Percentiles rank a stretch among this genome's conserved stretches.
phyloP scores from a whole-genome alignment of 75 land plant genomes.

The Pseudotsuga menziesii region DNA sequence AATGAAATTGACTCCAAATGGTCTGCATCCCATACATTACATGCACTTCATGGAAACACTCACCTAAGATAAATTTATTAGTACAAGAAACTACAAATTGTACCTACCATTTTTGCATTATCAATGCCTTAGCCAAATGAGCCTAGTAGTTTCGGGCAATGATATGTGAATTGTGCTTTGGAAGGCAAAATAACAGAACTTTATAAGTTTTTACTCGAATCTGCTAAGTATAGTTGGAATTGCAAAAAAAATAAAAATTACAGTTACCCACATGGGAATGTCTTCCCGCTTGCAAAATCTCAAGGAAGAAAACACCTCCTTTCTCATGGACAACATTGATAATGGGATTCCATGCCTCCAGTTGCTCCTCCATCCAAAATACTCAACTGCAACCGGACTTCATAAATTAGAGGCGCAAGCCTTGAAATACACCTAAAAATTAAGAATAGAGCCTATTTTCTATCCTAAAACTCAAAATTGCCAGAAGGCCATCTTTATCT shows the following conservation, averaged over 20 bases:
- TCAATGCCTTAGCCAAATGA: too few relatives aligned
- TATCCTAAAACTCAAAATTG: too few relatives aligned
- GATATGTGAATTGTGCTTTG: not conserved
- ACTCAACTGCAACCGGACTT: too few relatives aligned
- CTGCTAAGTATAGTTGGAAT: not conserved
- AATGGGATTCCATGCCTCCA: slow-evolving; percentile 1
- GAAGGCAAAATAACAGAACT: not conserved
- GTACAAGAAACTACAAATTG: not conserved
- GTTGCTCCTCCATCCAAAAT: not conserved
- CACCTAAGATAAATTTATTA: not conserved
- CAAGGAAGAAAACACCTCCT: not conserved
- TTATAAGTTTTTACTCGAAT: not conserved
- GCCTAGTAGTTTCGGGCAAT: too few relatives aligned
- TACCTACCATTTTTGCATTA: too few relatives aligned
- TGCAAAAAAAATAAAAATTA: not conserved
- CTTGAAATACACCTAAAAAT: too few relatives aligned
- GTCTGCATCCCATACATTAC: not conserved
- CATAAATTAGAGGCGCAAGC: too few relatives aligned
- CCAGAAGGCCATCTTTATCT: too few relatives aligned
- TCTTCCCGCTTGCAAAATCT: not conserved
- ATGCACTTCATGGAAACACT: not conserved
- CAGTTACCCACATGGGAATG: not conserved
- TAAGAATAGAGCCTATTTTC: too few relatives aligned
- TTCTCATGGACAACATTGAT: not conserved
- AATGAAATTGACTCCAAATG: not conserved